Conservation (phyloP, 2,329 filamentous ascomycete species). For the Diaporthe aspalathi region DNA sequence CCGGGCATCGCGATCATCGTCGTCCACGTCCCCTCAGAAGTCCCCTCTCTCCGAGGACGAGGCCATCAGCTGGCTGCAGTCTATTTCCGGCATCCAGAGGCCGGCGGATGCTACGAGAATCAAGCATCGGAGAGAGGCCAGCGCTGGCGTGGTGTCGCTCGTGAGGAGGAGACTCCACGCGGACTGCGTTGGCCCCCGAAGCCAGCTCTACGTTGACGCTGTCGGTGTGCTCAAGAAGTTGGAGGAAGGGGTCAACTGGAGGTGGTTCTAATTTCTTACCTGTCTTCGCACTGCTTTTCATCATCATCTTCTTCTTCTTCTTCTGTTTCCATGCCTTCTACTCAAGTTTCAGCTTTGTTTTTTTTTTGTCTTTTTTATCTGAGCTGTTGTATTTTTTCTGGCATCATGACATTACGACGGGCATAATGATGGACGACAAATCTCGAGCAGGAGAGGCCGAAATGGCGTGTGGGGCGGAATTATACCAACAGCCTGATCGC, state of each 20-base stretch:
- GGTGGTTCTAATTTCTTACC: conserved; percentile 51
- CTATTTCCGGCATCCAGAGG: conserved; percentile 52
- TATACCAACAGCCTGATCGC: conserved; percentile 26
- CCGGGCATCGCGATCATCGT: conserved; percentile 39
- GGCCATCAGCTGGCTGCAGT: conserved; percentile 53
- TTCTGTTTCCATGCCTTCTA: neutral
- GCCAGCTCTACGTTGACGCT: conserved; percentile 64
- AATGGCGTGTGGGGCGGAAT: neutral
- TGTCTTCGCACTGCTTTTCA: neutral
- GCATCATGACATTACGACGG: conserved; percentile 21
- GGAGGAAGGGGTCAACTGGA: conserved; percentile 57
- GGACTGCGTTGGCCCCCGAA: conserved; percentile 62
- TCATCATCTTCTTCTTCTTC: neutral
- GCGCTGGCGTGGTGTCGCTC: conserved; percentile 58
- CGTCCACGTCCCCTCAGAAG: conserved; percentile 34
- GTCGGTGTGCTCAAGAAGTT: conserved; percentile 63
- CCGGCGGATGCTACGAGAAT: conserved; percentile 54
- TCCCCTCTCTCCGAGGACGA: conserved; percentile 42
- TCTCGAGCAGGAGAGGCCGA: neutral
- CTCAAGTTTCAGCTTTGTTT: neutral
- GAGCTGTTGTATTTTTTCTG: conserved; percentile 5
- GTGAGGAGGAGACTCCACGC: conserved; percentile 59
- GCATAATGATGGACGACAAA: conserved; percentile 20
- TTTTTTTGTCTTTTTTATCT: neutral
- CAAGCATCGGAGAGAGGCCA: conserved; percentile 55